Conservation (phyloP, 2,329 filamentous ascomycete genomes). For the Fusarium papillatum region DNA sequence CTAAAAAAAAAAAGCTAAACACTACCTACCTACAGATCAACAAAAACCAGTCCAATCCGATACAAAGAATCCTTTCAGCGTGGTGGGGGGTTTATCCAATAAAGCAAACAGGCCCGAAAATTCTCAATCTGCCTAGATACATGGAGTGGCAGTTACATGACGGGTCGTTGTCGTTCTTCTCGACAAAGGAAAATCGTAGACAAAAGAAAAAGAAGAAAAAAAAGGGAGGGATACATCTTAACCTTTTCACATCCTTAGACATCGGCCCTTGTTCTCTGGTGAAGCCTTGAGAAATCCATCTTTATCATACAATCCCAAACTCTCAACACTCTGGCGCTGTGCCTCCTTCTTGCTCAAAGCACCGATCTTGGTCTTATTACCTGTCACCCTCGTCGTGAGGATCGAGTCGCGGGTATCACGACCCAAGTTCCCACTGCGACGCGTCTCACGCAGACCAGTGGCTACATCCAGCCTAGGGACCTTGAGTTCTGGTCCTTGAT, state of each 20-base stretch:
- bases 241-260: conserved; percentile 44
- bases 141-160: conserved; percentile 19
- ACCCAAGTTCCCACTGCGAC: conserved; percentile 34
- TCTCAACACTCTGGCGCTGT: conserved; percentile 51
- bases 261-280: conserved; percentile 49
- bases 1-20: conserved; percentile 15
- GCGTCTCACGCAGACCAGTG: conserved; percentile 29
- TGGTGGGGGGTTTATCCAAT: not conserved
- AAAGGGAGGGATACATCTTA: not conserved
- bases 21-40: conserved; percentile 23
- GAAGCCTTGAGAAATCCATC: conserved; percentile 61
- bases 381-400: conserved; percentile 7
- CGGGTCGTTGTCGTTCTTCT: not conserved
- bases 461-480: conserved; percentile 29
- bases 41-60: not conserved
- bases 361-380: conserved; percentile 41
- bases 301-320: conserved; percentile 58
- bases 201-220: conserved; percentile 22
- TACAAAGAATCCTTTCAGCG: not conserved
- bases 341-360: conserved; percentile 43
- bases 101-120: not conserved
- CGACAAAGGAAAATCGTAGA: conserved; percentile 13
- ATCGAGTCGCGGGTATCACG: conserved; percentile 38
- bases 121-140: conserved; percentile 20
- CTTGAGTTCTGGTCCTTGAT: conserved; percentile 34